Conservation (phyloP, 169 alveolate genomes). For the Theileria parva region DNA sequence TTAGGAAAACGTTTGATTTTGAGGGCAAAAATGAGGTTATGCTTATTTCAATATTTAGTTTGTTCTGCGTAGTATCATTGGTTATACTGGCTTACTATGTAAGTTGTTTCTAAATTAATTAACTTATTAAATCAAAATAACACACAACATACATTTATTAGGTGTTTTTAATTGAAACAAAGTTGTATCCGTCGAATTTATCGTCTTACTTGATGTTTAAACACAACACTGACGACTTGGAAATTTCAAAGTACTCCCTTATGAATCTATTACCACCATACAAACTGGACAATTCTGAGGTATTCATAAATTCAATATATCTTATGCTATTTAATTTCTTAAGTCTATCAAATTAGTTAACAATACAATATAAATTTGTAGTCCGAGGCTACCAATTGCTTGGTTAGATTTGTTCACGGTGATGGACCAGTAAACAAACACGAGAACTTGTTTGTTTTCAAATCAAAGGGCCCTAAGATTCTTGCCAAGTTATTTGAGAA, state of each 20-base stretch:
- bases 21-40: constrained; percentile 69
- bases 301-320: neutral
- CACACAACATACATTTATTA: neutral
- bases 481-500: constrained; percentile 29
- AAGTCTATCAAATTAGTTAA: neutral
- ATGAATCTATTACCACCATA: constrained; percentile 41
- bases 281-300: constrained; percentile 22
- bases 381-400: constrained; percentile 28
- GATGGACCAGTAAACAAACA: constrained; percentile 78
- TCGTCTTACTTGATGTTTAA: constrained; percentile 50
- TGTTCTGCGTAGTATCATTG: constrained; percentile 38
- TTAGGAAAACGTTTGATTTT: constrained; percentile 70
- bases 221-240: constrained; percentile 37
- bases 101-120: neutral
- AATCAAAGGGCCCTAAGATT: constrained; percentile 80
- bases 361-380: neutral
- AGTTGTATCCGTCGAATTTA: constrained; percentile 44
- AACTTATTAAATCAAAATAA: neutral
- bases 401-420: constrained; percentile 51
- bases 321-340: neutral
- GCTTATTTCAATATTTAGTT: constrained; percentile 52
- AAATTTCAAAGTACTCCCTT: neutral
- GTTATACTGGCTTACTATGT: constrained; percentile 6
- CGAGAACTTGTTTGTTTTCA: constrained; percentile 77
- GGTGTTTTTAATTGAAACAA: constrained; percentile 31